A percentile compares a stretch with the other conserved stretches of the same genome.
Evolutionary conservation across 1,284 basidiomycete species (phyloP).

Genomic region (Microbotryum saponariae): DNA sequence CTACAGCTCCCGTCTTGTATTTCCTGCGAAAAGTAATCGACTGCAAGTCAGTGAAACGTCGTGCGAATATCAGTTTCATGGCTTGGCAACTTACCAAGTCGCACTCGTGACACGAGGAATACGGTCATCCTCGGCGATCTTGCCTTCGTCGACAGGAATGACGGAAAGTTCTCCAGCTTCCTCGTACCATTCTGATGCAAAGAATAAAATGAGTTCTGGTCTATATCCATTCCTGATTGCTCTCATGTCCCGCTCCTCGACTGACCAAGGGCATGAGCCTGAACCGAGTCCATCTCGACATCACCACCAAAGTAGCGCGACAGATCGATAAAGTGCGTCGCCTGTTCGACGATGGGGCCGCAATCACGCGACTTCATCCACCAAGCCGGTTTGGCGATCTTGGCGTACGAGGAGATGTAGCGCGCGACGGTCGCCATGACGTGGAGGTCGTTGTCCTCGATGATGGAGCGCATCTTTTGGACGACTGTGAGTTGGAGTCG

Average conservation of each 20-base stretch:
- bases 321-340: conserved; percentile 63
- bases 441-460: conserved; percentile 87
- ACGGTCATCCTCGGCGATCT: conserved; percentile 64
- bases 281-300: conserved; percentile 76
- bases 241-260: background rate
- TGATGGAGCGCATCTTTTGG: conserved; percentile 96
- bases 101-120: conserved; percentile 45
- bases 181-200: conserved; percentile 62
- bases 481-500: conserved; percentile 50
- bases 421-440: conserved; percentile 96
- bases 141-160: conserved; percentile 68
- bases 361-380: conserved; percentile 91
- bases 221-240: too few species aligned
- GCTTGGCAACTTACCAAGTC: conserved; percentile 37
- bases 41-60: conserved; percentile 6
- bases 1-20: conserved; percentile 84
- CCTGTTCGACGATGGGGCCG: conserved; percentile 93
- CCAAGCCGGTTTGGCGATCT: conserved; percentile 78
- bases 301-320: conserved; percentile 86
- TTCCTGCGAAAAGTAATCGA: conserved; percentile 53
- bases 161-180: conserved; percentile 76
- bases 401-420: conserved; percentile 81
- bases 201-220: background rate
- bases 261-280: conserved; percentile 40
- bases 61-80: conserved; percentile 27